Evolutionary conservation across 495 filamentous ascomycete species (phyloP), one percentile per base, ranked within the genome.

Genomic region (Daldinia bambusicola): DNA sequence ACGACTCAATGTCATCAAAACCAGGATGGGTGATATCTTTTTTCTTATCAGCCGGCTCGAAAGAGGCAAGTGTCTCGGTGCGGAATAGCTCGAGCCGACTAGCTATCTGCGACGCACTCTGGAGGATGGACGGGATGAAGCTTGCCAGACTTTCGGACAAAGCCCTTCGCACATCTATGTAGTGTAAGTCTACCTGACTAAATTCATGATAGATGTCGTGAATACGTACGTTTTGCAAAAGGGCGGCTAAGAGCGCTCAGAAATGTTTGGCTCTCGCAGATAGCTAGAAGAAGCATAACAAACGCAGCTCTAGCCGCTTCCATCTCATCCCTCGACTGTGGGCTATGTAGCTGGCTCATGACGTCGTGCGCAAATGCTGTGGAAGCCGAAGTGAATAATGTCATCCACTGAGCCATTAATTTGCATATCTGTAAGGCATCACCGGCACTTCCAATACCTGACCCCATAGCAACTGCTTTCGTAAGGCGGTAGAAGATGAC

Each of bases 41-140:
- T 55, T 83, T 84, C 67, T 81, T 80, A 41, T 81, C 79, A 9
- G 74, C 64, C 4, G 85, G 82, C 43, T 85, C 82, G 36, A 82
- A 78, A 1, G 76, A 75, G 10, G 81, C 79, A 2, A 88, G 77
- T 0, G 80, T 84, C 58, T 85, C 77, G 9, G 81, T 86, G 55
- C 86, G 80, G 55, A 87, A 88, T 2, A 80, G 57, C 61, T 89
- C 85, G 7, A 90, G 76, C 34, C 80, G 78, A 2, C 70, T 75
- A 6, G 85, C 85, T 41, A 87, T 82, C 20, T 84, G 80, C 2
- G 84, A 78, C 13, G 83, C 78, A 31, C 76, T 80, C 65, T 85
- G 85, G 36, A 85, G 71, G 14, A 88, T 76, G 6, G 85, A 80
- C 5, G 88, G 84, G 12, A 87, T 77, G 65, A 90, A 89, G 37